These are phyloP conservation scores for Plantago ovata DNA, from an alignment of 257 asterid species.

Conservation along the genomic window DNA sequence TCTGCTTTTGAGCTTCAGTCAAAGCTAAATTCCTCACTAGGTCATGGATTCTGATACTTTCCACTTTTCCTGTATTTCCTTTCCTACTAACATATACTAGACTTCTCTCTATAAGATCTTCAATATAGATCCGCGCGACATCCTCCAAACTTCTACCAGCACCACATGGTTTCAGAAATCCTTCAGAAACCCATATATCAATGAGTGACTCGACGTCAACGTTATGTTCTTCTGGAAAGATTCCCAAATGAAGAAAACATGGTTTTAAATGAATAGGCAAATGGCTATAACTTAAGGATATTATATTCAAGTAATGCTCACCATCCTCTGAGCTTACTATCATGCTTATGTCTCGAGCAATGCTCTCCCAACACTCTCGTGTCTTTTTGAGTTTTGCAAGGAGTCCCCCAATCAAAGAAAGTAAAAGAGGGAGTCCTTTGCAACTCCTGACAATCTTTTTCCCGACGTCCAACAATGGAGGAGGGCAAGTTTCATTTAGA, in stretches of 20 bases:
- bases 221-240: conserved; percentile 3
- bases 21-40: not conserved
- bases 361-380: conserved; percentile 4
- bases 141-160: conserved; percentile 4
- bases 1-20: conserved; percentile 2
- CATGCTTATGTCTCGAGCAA: not conserved
- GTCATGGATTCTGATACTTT: not conserved
- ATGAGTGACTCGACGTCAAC: not conserved
- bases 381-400: conserved; percentile 3
- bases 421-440: conserved; percentile 6
- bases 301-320: conserved; percentile 1
- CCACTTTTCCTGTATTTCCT: not conserved
- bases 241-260: conserved; percentile 8
- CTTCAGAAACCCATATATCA: conserved; percentile 8
- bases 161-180: conserved; percentile 1
- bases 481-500: not conserved
- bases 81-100: not conserved
- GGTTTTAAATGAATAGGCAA: conserved; percentile 11
- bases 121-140: not conserved
- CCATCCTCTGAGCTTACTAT: conserved; percentile 9
- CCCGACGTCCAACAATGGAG: not conserved
- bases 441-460: not conserved
- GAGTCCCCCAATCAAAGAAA: conserved; percentile 6
- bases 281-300: conserved; percentile 4
- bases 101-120: conserved; percentile 3